Base-by-base conservation (phyloP, 208 protist genomes). In the Angomonas ambiguus region DNA sequence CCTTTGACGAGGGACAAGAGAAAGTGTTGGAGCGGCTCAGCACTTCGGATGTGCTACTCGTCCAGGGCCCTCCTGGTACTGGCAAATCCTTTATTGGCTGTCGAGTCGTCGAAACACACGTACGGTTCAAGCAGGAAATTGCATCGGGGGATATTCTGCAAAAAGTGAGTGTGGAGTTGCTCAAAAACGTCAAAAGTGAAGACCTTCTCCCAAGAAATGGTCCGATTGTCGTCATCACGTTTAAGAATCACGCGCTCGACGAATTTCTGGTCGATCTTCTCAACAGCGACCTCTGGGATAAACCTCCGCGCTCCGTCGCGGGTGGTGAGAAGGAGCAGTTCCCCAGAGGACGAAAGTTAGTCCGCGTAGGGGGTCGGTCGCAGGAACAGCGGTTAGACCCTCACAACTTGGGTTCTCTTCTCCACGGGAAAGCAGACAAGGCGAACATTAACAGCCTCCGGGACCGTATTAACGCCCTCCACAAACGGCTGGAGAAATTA, bases 241-340 rank as follows among this genome's bases (percentile, higher is more conserved):
- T 93, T 74, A 98, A 97, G 62, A 98, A 98, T 71, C 96, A 98
- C 70, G 94, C 96, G n/a, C 76, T 98, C 20, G 96, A 98, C 67
- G 90, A 97, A 74, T 96, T 96, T 58, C 86, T 96, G 24, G 71
- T 92, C 0, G 91, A 96, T 56, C 66, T 96, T 41, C 78, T 96
- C 16, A 64, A 87, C 24, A 81, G 75, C 58, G 73, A 79, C 5
- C 71, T 94, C 31, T 96, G 91, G 88, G 73, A 83, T 42, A 63
- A 72, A 55, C 79, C 77, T 48, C 69, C 83, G 25, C 77, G 67
- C 13, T 72, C 80, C 55, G 72, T 61, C 27, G 75, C 76, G 57
- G 70, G 75, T 5, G 55, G 80, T 20, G 67, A 76, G 74, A 49
- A 67, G 30, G 65, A 57, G 62, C 72, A 75, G 33, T 95, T 95